Evolutionary conservation across 2,329 filamentous ascomycete genomes (phyloP).

Genomic region (Penicillium polonicum): DNA sequence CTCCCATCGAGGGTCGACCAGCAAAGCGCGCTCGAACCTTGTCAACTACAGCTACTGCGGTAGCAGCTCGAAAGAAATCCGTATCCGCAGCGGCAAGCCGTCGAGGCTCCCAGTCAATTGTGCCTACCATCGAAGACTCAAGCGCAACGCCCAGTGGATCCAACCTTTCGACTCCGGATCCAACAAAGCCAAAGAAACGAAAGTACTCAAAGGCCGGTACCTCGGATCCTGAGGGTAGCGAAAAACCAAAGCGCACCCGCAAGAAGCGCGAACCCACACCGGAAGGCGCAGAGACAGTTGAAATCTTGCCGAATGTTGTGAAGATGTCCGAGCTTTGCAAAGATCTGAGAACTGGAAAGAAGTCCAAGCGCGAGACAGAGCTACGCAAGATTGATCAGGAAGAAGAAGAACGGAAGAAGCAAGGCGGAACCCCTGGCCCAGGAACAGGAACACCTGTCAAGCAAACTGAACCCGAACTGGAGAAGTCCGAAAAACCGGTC

Average conservation of each 20-base stretch:
- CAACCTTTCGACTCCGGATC: slow-evolving; percentile 25
- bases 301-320: slow-evolving; percentile 55
- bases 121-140: slow-evolving; percentile 19
- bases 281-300: slow-evolving; percentile 47
- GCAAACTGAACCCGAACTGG: slow-evolving; percentile 25
- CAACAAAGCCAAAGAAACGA: slow-evolving; percentile 26
- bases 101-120: slow-evolving; percentile 21
- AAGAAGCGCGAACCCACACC: slow-evolving; percentile 46
- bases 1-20: slow-evolving; percentile 24
- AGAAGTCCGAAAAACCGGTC: slow-evolving; percentile 18
- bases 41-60: slow-evolving; percentile 11
- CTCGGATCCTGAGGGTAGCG: slow-evolving; percentile 23
- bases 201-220: slow-evolving; percentile 26
- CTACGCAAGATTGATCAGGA: slow-evolving; percentile 58
- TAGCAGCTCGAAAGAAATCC: slow-evolving; percentile 8
- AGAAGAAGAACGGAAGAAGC: slow-evolving; percentile 49
- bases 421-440: slow-evolving; percentile 31
- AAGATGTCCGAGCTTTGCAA: slow-evolving; percentile 60
- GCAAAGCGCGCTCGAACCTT: slow-evolving; percentile 30
- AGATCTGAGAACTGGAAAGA: slow-evolving; percentile 54
- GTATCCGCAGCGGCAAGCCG: slow-evolving; percentile 15
- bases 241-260: slow-evolving; percentile 29
- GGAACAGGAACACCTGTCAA: slow-evolving; percentile 28
- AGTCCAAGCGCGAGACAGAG: slow-evolving; percentile 57
- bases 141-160: slow-evolving; percentile 21